Percentiles rank a stretch among this genome's conserved stretches.
phyloP scores from a whole-genome alignment of 495 filamentous ascomycete species.

The Aspergillus nidulans region DNA sequence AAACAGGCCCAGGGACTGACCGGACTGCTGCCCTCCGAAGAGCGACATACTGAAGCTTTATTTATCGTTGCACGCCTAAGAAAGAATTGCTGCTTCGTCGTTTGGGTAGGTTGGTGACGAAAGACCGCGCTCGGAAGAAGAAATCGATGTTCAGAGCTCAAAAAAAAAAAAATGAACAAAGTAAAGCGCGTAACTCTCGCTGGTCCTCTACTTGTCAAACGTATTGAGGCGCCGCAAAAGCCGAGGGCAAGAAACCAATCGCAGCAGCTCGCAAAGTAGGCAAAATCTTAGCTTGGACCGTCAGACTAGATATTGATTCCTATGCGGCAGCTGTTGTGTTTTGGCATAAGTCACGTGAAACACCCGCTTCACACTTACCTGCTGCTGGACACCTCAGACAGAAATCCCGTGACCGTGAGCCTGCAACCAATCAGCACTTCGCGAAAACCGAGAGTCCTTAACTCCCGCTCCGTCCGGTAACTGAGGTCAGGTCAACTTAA shows the following conservation, averaged over 20 bases:
- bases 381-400: slow-evolving; percentile 10
- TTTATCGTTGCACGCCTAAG: neutral
- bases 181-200: neutral
- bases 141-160: neutral
- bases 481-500: neutral
- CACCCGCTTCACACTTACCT: neutral
- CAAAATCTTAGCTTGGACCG: neutral
- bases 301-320: neutral
- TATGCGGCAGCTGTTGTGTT: slow-evolving; percentile 9
- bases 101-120: neutral
- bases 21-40: slow-evolving; percentile 26
- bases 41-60: slow-evolving; percentile 26
- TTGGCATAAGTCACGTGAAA: slow-evolving; percentile 15
- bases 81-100: neutral
- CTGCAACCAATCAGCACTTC: slow-evolving; percentile 15
- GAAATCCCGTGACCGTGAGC: slow-evolving; percentile 1
- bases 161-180: neutral
- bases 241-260: neutral
- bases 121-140: neutral
- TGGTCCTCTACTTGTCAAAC: neutral
- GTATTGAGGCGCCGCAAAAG: neutral
- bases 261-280: neutral
- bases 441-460: slow-evolving; percentile 20
- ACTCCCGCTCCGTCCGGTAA: slow-evolving; percentile 1
- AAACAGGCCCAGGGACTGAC: slow-evolving; percentile 11